Evolutionary conservation across 345 rosid genomes (phyloP).

Genomic region (Gossypium australe): DNA sequence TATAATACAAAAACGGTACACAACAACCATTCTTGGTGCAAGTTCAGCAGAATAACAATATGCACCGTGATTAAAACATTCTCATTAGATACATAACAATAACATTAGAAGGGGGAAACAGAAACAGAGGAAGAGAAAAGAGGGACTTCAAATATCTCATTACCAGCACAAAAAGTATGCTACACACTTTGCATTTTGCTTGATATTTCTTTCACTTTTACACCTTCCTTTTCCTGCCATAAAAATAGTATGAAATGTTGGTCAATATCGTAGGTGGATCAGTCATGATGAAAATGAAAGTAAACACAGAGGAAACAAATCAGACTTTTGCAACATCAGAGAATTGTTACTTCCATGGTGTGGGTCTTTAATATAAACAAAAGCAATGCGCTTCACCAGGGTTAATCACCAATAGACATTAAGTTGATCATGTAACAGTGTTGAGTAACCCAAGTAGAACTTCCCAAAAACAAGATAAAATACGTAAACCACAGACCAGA

Average conservation of each 20-base stretch:
- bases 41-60: constrained; percentile 21
- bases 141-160: neutral
- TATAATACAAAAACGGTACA: constrained; percentile 21
- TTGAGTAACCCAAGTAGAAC: neutral
- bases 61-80: neutral
- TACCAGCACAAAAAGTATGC: constrained; percentile 21
- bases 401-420: neutral
- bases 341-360: neutral
- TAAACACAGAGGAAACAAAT: neutral
- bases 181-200: constrained; percentile 49
- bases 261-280: neutral
- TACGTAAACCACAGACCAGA: neutral
- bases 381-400: neutral
- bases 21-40: neutral
- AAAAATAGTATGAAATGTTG: neutral
- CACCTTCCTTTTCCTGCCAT: constrained; percentile 43
- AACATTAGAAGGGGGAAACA: no score
- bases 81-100: no score
- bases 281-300: neutral
- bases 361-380: neutral
- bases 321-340: neutral
- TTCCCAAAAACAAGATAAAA: neutral
- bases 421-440: neutral
- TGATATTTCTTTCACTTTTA: constrained; percentile 40
- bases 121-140: neutral